Evolutionary conservation across 192 early-diverging fungal species (phyloP).

Genomic region (Jimgerdemannia flammicorona): DNA sequence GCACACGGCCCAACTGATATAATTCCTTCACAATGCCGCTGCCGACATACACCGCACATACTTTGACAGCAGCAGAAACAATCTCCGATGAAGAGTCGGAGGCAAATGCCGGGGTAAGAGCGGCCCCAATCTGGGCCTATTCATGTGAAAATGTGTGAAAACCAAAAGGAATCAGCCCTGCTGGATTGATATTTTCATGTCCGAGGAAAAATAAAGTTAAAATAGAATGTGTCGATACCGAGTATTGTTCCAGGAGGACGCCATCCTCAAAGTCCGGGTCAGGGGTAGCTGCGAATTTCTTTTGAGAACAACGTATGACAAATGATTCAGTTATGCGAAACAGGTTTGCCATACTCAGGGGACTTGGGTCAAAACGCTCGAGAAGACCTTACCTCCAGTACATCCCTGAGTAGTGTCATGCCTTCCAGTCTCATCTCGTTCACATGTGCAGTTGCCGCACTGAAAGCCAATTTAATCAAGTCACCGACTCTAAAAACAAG

Average conservation of each 20-base stretch:
- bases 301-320: background rate
- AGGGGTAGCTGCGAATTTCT: constrained; percentile 38
- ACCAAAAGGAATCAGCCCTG: background rate
- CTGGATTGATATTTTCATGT: background rate
- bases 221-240: constrained; percentile 17
- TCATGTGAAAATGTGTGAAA: background rate
- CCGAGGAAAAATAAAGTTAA: background rate
- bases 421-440: constrained; percentile 76
- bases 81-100: constrained; percentile 73
- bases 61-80: constrained; percentile 68
- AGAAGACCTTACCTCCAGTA: constrained; percentile 54
- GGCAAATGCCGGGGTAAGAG: constrained; percentile 83
- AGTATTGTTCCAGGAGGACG: constrained; percentile 85
- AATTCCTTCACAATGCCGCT: constrained; percentile 87
- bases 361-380: background rate
- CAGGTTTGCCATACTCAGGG: background rate
- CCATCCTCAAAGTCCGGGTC: constrained; percentile 90
- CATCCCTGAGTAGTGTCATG: constrained; percentile 68
- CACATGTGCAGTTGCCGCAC: constrained; percentile 76
- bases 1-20: constrained; percentile 60
- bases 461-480: constrained; percentile 87
- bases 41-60: constrained; percentile 80
- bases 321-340: background rate
- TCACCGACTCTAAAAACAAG: constrained; percentile 78
- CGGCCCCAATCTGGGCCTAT: constrained; percentile 85